These are phyloP conservation scores for Grosmannia clavigera DNA, from an alignment of 2,329 filamentous ascomycete genomes.

Conservation along the genomic window DNA sequence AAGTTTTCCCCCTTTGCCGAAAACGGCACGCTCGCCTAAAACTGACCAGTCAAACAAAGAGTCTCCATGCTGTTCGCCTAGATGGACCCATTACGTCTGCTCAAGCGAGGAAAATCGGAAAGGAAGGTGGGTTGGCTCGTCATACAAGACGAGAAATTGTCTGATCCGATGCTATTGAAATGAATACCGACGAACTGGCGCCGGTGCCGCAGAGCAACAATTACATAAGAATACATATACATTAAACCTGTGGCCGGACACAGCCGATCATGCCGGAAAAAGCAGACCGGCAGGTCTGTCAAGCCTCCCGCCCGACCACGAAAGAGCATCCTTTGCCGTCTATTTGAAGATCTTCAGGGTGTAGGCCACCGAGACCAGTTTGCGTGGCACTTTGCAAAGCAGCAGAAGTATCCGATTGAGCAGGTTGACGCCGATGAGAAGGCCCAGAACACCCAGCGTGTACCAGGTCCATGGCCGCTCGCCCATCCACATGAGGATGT, in stretches of 20 bases:
- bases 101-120: too few relatives aligned
- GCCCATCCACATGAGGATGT: constrained; percentile 35
- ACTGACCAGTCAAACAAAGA: not conserved
- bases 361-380: not conserved
- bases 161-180: not conserved
- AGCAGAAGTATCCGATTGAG: constrained; percentile 10
- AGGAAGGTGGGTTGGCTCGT: too few relatives aligned
- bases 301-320: too few relatives aligned
- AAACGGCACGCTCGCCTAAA: not conserved
- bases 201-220: not conserved
- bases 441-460: constrained; percentile 16
- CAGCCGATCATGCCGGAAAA: too few relatives aligned
- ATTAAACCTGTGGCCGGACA: not conserved
- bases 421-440: constrained; percentile 12
- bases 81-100: not conserved
- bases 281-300: not conserved
- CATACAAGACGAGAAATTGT: too few relatives aligned
- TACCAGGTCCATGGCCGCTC: constrained; percentile 22
- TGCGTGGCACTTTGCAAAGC: not conserved
- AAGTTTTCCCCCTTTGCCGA: not conserved
- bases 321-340: not conserved
- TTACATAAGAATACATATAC: not conserved
- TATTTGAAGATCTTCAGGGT: not conserved
- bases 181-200: not conserved
- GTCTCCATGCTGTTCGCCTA: not conserved